These are phyloP conservation scores for Diaporthe aspalathi DNA, from an alignment of 2,329 filamentous ascomycete species.

Conservation along the genomic window DNA sequence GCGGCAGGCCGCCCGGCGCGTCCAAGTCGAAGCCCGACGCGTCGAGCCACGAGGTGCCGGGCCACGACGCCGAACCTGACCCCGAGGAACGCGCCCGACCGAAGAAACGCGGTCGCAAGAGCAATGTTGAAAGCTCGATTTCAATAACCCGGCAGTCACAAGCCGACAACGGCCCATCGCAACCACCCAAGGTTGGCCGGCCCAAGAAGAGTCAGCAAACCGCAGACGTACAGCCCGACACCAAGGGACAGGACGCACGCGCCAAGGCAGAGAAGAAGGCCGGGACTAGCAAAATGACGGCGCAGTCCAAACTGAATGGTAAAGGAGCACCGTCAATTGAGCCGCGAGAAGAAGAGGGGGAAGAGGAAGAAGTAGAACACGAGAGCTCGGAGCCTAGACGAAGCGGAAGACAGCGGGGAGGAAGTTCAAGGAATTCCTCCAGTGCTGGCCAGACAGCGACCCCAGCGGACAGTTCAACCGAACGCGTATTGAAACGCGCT, in stretches of 20 bases:
- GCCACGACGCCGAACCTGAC: conserved; percentile 30
- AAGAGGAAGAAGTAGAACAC: conserved; percentile 45
- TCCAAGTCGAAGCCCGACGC: conserved; percentile 42
- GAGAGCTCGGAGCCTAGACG: conserved; percentile 25
- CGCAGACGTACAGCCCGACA: conserved; percentile 38
- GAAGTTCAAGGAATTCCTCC: conserved; percentile 3
- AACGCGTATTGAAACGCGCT: background rate
- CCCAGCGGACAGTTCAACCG: background rate
- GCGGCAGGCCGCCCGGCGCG: conserved; percentile 48
- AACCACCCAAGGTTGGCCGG: conserved; percentile 29
- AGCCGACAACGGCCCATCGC: conserved; percentile 16
- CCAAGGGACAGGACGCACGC: background rate
- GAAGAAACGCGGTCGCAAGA: conserved; percentile 41
- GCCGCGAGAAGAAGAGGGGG: conserved; percentile 44
- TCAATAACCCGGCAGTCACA: background rate
- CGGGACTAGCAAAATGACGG: background rate
- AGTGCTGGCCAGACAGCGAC: background rate
- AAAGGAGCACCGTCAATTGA: conserved; percentile 35
- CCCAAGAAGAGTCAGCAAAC: conserved; percentile 29
- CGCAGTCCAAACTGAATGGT: background rate
- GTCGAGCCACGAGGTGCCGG: conserved; percentile 38
- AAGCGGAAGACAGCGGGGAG: conserved; percentile 18
- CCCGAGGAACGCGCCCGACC: conserved; percentile 35
- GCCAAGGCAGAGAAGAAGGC: background rate
- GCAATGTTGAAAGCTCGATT: background rate